These are phyloP conservation scores for Scytalidium sp. DNA, from an alignment of 2,329 filamentous ascomycete genomes.

Conservation along the genomic window DNA sequence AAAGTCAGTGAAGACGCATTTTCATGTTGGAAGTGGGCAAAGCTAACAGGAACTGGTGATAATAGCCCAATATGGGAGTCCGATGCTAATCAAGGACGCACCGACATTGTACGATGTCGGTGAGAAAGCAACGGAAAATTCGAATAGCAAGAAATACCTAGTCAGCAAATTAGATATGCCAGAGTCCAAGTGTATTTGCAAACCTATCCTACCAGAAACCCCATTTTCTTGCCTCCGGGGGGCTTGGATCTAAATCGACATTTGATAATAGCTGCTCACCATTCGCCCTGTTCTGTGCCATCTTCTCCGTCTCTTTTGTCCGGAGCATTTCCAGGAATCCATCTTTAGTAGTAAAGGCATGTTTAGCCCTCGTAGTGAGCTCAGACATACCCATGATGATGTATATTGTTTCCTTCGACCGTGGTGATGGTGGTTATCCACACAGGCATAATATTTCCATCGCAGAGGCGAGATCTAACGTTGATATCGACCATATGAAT, in stretches of 20 bases:
- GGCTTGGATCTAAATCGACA: slow-evolving; percentile 1
- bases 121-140: slow-evolving; percentile 29
- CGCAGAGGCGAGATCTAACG: not conserved
- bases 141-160: slow-evolving; percentile 16
- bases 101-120: slow-evolving; percentile 45
- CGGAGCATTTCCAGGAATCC: not conserved
- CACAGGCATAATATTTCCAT: not conserved
- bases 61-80: slow-evolving; percentile 31
- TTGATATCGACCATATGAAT: not conserved
- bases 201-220: not conserved
- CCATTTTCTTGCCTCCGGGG: slow-evolving; percentile 3
- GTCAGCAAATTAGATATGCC: not conserved
- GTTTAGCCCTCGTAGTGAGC: not conserved
- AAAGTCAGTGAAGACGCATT: not conserved
- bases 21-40: not conserved
- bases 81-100: slow-evolving; percentile 42
- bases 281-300: not conserved
- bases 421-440: not conserved
- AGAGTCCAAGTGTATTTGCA: not conserved
- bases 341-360: not conserved
- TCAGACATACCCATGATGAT: not conserved
- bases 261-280: slow-evolving; percentile 1
- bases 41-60: slow-evolving; percentile 1
- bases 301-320: not conserved
- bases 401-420: not conserved